Evolutionary conservation across 495 filamentous ascomycete genomes (phyloP).

Genomic region (Neurospora sp.): DNA sequence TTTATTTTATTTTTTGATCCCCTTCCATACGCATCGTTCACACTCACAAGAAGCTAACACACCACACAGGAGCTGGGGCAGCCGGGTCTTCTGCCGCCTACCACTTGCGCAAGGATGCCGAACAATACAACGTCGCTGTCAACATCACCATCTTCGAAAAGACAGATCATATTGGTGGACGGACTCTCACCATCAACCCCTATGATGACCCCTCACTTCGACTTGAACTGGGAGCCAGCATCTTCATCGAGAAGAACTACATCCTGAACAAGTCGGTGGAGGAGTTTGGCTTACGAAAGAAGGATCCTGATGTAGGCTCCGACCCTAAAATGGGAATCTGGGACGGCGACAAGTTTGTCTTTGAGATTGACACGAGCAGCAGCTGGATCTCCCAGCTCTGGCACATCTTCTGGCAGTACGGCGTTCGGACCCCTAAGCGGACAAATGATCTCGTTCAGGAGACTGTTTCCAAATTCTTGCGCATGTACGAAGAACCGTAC

Average conservation of each 20-base stretch:
- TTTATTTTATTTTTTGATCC: no score
- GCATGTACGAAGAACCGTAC: constrained; percentile 67
- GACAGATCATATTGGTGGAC: constrained; percentile 68
- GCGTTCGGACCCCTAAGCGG: constrained; percentile 56
- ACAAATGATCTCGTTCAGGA: constrained; percentile 64
- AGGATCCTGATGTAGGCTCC: constrained; percentile 24
- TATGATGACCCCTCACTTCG: constrained; percentile 59
- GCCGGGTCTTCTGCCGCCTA: constrained; percentile 84
- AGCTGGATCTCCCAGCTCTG: constrained; percentile 60
- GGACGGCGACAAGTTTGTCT: constrained; percentile 73
- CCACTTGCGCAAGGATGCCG: constrained; percentile 61
- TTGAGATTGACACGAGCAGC: constrained; percentile 41
- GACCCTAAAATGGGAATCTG: constrained; percentile 61
- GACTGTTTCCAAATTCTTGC: constrained; percentile 63
- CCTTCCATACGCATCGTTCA: no score
- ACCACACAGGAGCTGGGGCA: constrained; percentile 68
- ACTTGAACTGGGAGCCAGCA: constrained; percentile 82
- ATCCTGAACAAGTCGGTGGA: constrained; percentile 70
- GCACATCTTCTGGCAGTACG: constrained; percentile 80
- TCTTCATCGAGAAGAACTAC: constrained; percentile 81
- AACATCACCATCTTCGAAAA: constrained; percentile 89
- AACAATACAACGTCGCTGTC: constrained; percentile 37
- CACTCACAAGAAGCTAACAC: constrained; percentile 10
- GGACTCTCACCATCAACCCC: constrained; percentile 79
- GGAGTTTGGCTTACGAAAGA: constrained; percentile 52